These are phyloP conservation scores for Stipa capillata DNA, from an alignment of 176 grass and related monocot genomes.

Conservation along the genomic window DNA sequence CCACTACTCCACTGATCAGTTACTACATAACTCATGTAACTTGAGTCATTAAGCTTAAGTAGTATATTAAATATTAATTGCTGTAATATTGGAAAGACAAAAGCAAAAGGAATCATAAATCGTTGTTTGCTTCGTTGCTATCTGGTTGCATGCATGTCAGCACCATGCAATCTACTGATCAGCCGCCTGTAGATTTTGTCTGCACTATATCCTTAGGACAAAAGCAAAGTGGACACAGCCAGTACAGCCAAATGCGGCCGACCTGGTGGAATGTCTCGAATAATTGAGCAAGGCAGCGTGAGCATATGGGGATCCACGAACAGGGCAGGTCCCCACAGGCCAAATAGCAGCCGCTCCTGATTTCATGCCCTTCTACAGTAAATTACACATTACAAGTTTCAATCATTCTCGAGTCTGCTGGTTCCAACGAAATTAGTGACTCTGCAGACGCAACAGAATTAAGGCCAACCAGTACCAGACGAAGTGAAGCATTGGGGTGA, in stretches of 20 bases:
- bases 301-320: slow-evolving; percentile 22
- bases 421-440: background rate
- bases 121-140: background rate
- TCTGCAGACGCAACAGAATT: background rate
- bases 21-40: background rate
- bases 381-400: no score
- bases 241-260: background rate
- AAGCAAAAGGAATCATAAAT: background rate
- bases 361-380: no score
- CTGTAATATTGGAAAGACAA: background rate
- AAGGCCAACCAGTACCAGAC: background rate
- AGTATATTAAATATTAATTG: background rate
- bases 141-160: background rate
- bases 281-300: background rate
- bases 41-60: background rate
- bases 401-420: background rate
- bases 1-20: background rate
- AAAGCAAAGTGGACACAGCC: slow-evolving; percentile 16
- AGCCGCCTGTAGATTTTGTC: no score
- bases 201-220: background rate
- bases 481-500: background rate
- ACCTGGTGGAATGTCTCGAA: background rate
- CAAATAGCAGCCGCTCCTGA: slow-evolving; percentile 26
- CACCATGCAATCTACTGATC: no score
- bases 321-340: slow-evolving; percentile 6